Evolutionary conservation across 805 yeast species (phyloP), one percentile per base, ranked within the genome.

Genomic region (Lachancea fermentati): DNA sequence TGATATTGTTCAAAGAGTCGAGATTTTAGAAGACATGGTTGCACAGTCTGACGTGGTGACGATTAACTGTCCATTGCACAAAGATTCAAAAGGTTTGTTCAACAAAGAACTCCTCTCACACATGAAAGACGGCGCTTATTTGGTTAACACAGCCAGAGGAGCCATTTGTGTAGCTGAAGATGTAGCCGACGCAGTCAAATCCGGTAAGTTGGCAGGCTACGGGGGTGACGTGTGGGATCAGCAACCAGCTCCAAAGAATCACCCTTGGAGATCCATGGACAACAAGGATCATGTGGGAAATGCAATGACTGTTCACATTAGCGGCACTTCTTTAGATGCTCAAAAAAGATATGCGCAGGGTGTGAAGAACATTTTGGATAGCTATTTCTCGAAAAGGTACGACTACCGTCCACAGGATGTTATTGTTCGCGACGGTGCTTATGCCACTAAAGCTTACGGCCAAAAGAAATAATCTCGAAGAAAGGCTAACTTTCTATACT

Each of bases 151-250:
- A 37, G 89, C 89, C 15, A 74, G 91, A 59, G 93, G 93, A 45
- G 91, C 89, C 32, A 84, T 84, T 51, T 73, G 83, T 58, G 78
- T 72, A 42, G 81, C 76, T 36, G 72, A 81, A 55, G 93, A 79
- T 51, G 83, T 84, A 47, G 88, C 86, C 0, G 88, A 71, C 11
- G 91, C 91, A 1, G 73, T 84, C 30, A 57, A 69, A 40, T 65
- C 76, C 29, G 93, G 93, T 36, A 80, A 79, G 51, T 59, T 84
- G 36, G 69, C 81, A 53, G 91, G 89, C 38, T 84, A 83, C 58
- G 93, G 89, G 54, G 93, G 91, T 51, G 93, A 84, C 62, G 93
- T 84, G 37, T 83, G 91, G 87, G 73, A 55, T 68, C 81, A 81
- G n/a, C 94, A 84, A 63, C 94, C 94, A 32, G 85, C 91, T 19